These are phyloP conservation scores for Amaranthus cruentus DNA, from an alignment of 148 eudicot species.

Conservation along the genomic window DNA sequence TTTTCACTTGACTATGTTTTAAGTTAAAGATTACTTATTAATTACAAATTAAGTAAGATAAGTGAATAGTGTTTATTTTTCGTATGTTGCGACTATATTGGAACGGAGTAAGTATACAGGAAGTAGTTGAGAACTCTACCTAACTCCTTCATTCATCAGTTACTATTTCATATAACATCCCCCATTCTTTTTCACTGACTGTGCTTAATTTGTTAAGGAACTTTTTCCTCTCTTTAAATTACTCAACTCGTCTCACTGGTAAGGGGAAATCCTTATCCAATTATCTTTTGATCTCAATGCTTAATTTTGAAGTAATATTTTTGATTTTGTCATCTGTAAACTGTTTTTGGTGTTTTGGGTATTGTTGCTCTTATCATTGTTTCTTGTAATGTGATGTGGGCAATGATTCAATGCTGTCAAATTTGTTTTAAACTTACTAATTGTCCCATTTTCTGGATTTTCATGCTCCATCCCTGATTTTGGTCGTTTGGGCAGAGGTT, in stretches of 20 bases:
- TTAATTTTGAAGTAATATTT: neutral
- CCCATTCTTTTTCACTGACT: neutral
- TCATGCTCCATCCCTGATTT: neutral
- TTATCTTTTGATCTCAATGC: neutral
- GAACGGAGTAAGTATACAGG: neutral
- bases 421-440: neutral
- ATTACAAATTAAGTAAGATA: no score
- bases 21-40: no score
- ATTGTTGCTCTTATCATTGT: neutral
- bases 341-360: conserved; percentile 10
- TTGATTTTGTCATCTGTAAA: neutral
- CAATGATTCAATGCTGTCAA: neutral
- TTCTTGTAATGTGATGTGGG: conserved; percentile 10
- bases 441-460: neutral
- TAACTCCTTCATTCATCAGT: neutral
- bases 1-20: no score
- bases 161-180: neutral
- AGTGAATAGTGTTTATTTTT: no score
- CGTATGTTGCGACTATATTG: no score
- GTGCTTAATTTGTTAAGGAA: neutral
- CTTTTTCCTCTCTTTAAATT: neutral
- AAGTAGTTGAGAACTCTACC: neutral
- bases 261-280: conserved; percentile 7
- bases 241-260: conserved; percentile 10
- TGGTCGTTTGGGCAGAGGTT: neutral